Conservation (phyloP, 139 green algal species). For the Chlorella vulgaris region DNA sequence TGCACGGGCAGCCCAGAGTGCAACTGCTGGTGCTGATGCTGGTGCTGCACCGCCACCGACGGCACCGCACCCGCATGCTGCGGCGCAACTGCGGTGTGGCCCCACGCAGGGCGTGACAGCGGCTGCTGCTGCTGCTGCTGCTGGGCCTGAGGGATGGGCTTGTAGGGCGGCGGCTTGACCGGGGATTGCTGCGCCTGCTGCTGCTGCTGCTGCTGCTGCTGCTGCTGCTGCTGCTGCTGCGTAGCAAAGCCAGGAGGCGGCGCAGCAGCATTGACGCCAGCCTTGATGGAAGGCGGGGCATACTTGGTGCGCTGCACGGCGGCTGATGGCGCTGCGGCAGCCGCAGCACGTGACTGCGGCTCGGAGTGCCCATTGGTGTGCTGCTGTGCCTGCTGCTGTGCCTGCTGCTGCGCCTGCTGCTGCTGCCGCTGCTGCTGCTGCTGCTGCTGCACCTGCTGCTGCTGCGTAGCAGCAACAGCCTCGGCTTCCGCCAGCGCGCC, state of each 20-base stretch:
- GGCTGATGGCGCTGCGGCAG: background rate
- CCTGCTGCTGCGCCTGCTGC: background rate
- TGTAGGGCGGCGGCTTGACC: constrained; percentile 10
- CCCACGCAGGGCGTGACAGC: constrained; percentile 10
- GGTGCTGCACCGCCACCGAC: background rate
- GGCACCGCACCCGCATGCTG: background rate
- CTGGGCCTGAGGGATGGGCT: background rate
- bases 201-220: background rate
- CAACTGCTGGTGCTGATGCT: background rate
- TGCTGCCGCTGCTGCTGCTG: background rate
- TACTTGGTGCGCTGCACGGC: background rate
- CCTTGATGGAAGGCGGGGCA: background rate
- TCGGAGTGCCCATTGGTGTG: background rate
- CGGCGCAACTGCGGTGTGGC: background rate
- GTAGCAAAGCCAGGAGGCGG: background rate
- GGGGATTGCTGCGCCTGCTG: background rate
- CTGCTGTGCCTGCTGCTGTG: background rate
- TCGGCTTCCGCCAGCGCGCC: background rate
- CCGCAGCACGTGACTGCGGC: background rate
- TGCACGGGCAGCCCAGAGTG: no score
- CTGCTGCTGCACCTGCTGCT: background rate
- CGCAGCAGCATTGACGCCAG: background rate
- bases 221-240: background rate
- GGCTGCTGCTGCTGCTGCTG: constrained; percentile 14
- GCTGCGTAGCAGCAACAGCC: background rate